Base-by-base conservation (phyloP, 306 rosid genomes). In the Vachellia collinsii region DNA sequence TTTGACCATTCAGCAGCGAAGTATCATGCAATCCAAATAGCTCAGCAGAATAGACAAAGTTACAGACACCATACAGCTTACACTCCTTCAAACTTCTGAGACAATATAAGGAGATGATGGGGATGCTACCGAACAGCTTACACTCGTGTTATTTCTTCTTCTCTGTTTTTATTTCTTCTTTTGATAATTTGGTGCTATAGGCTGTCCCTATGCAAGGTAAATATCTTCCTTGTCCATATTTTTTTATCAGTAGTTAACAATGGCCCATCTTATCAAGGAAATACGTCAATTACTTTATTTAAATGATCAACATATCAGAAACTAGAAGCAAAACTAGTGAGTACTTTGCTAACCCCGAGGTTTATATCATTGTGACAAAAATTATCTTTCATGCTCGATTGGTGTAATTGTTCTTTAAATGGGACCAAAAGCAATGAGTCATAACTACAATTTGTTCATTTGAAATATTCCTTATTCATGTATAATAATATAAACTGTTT, bases 61-160 rank as follows among this genome's bases (percentile, higher is more conserved):
- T 9, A 47, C 19, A 12, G 3, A 47, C 17, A 10, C 50, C 14
- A 54, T 6, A 58, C 34, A 20, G 34, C 64, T 20, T 22, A 59
- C 59, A 53, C 11, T 80, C 66, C 5, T 66, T 50, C 11, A 54
- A n/a, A 72, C 66, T 53, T 51, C 65, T n/a, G 58, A 44, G 46
- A 11, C 17, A 56, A 34, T 69, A 17, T 8, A 58, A 25, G 71
- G 48, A 68, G 66, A 69, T 69, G 77, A 53, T 67, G 62, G 23
- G 70, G 46, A 65, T 37, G 76, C 37, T 36, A 69, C 51, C 8
- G 14, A 62, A 70, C 75, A 77, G 23, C 63, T 65, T 43, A 48
- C 39, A 14, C 58, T 73, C 63, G 53, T 70, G 59, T 7, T 16
- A 70, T 16, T 69, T 10, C 11, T 19, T 53, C 14, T 59, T 75